Percentiles rank a stretch among this genome's conserved stretches.
Conservation (phyloP, 139 green algal genomes). For the Pseudopediastrum boryanum region DNA sequence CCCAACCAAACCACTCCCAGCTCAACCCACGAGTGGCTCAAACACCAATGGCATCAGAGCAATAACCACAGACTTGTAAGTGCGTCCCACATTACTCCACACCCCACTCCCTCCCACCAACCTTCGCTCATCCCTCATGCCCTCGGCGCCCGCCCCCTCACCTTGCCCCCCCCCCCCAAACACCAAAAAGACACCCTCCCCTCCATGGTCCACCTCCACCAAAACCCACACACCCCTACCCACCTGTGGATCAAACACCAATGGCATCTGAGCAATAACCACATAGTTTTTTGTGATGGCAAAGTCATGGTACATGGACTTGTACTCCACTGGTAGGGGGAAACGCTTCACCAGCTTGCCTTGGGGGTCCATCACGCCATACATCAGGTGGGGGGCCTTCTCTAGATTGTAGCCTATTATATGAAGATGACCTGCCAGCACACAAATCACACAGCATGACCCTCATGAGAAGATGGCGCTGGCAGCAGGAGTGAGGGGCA, state of each 20-base stretch:
- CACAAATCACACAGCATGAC: no score
- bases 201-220: slow-evolving; percentile 51
- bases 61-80: no score
- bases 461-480: no score
- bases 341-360: slow-evolving; percentile 34
- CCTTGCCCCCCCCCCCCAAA: no score
- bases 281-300: slow-evolving; percentile 72
- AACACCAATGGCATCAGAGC: no score
- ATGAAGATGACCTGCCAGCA: slow-evolving; percentile 32
- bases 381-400: slow-evolving; percentile 20
- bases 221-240: slow-evolving; percentile 59
- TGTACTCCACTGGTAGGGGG: slow-evolving; percentile 23
- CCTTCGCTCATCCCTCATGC: no score
- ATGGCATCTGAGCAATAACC: slow-evolving; percentile 77
- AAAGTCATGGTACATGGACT: slow-evolving; percentile 60
- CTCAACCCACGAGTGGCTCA: no score
- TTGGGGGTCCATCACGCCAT: slow-evolving; percentile 24
- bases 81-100: no score
- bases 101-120: no score
- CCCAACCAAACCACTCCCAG: no score
- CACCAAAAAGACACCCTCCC: slow-evolving; percentile 47
- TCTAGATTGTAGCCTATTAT: slow-evolving; percentile 39
- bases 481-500: no score
- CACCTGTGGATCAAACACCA: slow-evolving; percentile 69
- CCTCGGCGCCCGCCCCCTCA: no score